Conservation (phyloP, 805 yeast genomes). For the Schwanniomyces pseudopolymorphus region DNA sequence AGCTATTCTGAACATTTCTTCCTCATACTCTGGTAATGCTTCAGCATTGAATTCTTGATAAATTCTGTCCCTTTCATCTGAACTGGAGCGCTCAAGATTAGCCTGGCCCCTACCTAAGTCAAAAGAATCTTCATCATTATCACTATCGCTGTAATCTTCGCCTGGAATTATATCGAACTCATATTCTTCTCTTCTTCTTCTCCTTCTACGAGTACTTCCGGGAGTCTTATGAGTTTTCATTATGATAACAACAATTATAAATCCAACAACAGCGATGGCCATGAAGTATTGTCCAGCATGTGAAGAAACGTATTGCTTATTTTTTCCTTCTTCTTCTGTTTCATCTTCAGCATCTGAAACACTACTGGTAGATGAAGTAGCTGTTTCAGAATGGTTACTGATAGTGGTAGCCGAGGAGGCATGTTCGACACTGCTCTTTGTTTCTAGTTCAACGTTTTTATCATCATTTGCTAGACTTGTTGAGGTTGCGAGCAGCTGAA, state of each 20-base stretch:
- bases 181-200: conserved; percentile 67
- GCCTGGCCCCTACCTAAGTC: conserved; percentile 28
- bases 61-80: conserved; percentile 39
- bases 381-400: conserved; percentile 2
- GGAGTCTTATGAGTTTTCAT: conserved; percentile 45
- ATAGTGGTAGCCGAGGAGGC: conserved; percentile 3
- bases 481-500: background rate
- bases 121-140: conserved; percentile 25
- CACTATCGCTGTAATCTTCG: conserved; percentile 49
- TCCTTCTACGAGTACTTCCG: conserved; percentile 41
- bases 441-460: conserved; percentile 8
- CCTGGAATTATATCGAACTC: conserved; percentile 79
- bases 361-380: conserved; percentile 2
- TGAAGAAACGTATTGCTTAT: conserved; percentile 32
- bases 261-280: conserved; percentile 59
- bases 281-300: conserved; percentile 64
- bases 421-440: conserved; percentile 1
- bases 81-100: conserved; percentile 17
- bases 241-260: conserved; percentile 45
- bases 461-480: conserved; percentile 9
- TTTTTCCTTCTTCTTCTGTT: conserved; percentile 34
- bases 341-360: conserved; percentile 4
- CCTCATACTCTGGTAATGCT: conserved; percentile 33
- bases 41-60: conserved; percentile 42
- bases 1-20: conserved; percentile 39